Percentiles rank a stretch among this genome's conserved stretches.
These are phyloP conservation scores for Staphylotrichum tortipilum DNA, from an alignment of 495 filamentous ascomycete species.

Conservation along the genomic window DNA sequence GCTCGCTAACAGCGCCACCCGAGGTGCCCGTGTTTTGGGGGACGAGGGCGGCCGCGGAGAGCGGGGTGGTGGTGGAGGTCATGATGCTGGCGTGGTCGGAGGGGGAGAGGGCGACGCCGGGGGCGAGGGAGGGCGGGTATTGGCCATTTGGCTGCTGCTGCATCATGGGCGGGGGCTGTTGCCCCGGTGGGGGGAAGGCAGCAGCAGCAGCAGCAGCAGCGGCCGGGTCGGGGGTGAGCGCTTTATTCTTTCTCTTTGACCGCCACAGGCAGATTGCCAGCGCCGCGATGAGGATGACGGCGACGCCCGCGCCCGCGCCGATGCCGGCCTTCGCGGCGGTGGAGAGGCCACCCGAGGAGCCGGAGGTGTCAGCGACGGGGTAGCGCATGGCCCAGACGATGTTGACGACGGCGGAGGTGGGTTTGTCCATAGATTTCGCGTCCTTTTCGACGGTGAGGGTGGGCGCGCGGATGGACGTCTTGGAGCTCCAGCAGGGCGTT, in stretches of 20 bases:
- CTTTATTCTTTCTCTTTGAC: conserved; percentile 17
- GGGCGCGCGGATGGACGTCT: conserved; percentile 2
- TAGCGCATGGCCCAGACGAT: conserved; percentile 23
- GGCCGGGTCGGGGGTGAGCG: not conserved
- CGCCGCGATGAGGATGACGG: conserved; percentile 11
- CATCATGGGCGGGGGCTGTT: not conserved
- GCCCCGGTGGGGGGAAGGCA: not conserved
- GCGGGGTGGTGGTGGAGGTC: not conserved
- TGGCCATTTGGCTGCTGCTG: conserved; percentile 5
- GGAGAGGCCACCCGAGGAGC: conserved; percentile 14
- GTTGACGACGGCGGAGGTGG: conserved; percentile 24
- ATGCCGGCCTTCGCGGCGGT: conserved; percentile 23
- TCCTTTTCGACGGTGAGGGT: conserved; percentile 12
- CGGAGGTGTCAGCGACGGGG: conserved; percentile 6
- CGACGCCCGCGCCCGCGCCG: conserved; percentile 18
- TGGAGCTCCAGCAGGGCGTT: conserved; percentile 21
- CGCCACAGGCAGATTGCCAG: conserved; percentile 15
- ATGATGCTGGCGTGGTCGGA: not conserved
- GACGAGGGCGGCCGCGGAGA: not conserved
- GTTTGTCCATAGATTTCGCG: conserved; percentile 9
- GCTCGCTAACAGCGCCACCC: conserved; percentile 9
- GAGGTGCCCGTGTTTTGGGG: conserved; percentile 16
- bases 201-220: not conserved
- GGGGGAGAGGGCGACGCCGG: not conserved
- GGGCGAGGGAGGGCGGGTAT: not conserved